Conservation (phyloP, 768 basidiomycete genomes). For the Termitomyces sp. region DNA sequence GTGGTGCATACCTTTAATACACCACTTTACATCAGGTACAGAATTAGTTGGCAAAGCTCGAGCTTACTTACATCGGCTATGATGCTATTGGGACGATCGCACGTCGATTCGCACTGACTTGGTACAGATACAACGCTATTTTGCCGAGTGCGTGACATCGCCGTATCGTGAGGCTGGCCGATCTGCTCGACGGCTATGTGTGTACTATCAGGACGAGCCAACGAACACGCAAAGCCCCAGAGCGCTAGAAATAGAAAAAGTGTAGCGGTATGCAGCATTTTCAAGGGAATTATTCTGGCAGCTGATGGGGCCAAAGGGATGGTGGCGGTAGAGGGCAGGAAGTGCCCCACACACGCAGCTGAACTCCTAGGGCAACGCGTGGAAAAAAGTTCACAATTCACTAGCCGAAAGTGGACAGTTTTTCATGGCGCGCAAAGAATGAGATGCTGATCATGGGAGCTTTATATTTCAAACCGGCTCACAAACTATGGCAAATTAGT, state of each 20-base stretch:
- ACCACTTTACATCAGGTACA: not conserved
- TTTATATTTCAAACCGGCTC: too few relatives aligned
- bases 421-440: not conserved
- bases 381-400: not conserved
- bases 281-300: not conserved
- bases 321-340: not conserved
- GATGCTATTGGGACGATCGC: constrained; percentile 21
- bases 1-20: constrained; percentile 20
- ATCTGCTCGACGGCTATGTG: not conserved
- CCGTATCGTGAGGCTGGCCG: not conserved
- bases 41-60: not conserved
- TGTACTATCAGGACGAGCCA: not conserved
- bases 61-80: constrained; percentile 18
- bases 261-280: not conserved
- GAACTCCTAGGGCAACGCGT: too few relatives aligned
- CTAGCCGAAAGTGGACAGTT: not conserved
- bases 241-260: not conserved
- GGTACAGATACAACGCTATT: constrained; percentile 17
- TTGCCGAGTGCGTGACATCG: constrained; percentile 16
- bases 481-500: not conserved
- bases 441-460: not conserved
- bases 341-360: not conserved
- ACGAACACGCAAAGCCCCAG: not conserved
- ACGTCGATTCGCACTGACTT: constrained; percentile 25
- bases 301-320: too few relatives aligned